Evolutionary conservation across 768 basidiomycete genomes (phyloP).

Genomic region (Russula emetica): DNA sequence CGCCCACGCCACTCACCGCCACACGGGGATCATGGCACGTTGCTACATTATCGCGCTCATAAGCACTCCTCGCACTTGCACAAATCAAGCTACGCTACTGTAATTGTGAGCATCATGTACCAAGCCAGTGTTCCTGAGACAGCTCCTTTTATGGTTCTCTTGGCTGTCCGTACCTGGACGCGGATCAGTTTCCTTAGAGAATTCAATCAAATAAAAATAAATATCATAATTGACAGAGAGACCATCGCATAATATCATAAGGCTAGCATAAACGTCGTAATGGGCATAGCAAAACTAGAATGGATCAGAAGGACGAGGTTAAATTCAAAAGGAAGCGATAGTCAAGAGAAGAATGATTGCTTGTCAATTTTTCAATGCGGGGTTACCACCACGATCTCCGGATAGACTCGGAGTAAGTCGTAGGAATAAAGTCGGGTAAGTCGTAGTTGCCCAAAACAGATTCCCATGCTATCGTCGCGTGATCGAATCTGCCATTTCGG

Average conservation of each 20-base stretch:
- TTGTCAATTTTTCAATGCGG: conserved; percentile 4
- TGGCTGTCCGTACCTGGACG: not conserved
- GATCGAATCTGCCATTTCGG: conserved; percentile 18
- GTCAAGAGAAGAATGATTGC: too few species aligned
- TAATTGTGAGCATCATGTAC: not conserved
- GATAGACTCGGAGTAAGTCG: conserved; percentile 14
- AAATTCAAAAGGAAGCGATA: not conserved
- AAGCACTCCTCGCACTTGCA: not conserved
- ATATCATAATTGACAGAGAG: not conserved
- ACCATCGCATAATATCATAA: conserved; percentile 12
- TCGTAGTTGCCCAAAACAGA: conserved; percentile 21
- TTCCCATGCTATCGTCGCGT: conserved; percentile 1
- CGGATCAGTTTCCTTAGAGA: not conserved
- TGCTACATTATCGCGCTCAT: not conserved
- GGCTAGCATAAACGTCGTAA: not conserved
- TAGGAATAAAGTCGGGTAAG: conserved; percentile 22
- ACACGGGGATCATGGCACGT: not conserved
- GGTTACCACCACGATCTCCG: conserved; percentile 21
- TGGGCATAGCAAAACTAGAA: not conserved
- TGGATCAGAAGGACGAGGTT: not conserved
- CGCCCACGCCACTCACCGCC: not conserved
- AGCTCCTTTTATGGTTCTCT: not conserved
- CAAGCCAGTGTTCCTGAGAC: not conserved
- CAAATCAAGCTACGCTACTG: too few species aligned
- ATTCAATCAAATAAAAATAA: not conserved